Evolutionary conservation across 192 early-diverging fungal species (phyloP).

Genomic region (Chytriomyces sp.): DNA sequence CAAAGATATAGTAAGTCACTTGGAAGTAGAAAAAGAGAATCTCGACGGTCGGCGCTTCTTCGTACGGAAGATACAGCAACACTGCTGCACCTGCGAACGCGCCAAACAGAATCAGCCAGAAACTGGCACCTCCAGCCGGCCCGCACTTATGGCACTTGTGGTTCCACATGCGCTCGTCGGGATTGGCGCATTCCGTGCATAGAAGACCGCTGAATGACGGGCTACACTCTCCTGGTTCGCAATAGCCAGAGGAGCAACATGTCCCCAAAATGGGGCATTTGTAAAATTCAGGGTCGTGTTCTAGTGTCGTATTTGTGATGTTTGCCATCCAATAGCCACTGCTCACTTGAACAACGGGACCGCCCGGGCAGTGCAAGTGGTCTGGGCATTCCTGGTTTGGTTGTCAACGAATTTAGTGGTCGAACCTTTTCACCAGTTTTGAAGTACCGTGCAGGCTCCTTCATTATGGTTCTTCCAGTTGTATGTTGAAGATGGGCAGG

Average conservation of each 20-base stretch:
- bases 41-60: constrained; percentile 28
- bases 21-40: constrained; percentile 35
- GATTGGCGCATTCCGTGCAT: constrained; percentile 28
- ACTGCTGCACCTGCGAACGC: constrained; percentile 1
- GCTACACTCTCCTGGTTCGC: constrained; percentile 2
- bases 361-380: constrained; percentile 18
- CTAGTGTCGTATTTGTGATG: not conserved
- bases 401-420: not conserved
- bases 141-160: constrained; percentile 14
- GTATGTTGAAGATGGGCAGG: constrained; percentile 11
- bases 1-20: constrained; percentile 19
- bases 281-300: constrained; percentile 7
- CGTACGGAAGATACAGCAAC: constrained; percentile 14
- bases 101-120: constrained; percentile 14
- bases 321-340: constrained; percentile 16
- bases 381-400: constrained; percentile 3
- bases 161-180: constrained; percentile 1
- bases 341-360: constrained; percentile 1
- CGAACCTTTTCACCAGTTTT: not conserved
- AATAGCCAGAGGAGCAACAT: constrained; percentile 25
- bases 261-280: constrained; percentile 14
- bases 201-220: constrained; percentile 7
- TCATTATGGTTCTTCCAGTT: constrained; percentile 22
- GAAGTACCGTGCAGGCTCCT: not conserved
- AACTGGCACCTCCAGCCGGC: not conserved